A percentile compares a stretch with the other conserved stretches of the same genome.
phyloP scores from a whole-genome alignment of 2,329 filamentous ascomycete genomes.

The Monosporascus sp. region DNA sequence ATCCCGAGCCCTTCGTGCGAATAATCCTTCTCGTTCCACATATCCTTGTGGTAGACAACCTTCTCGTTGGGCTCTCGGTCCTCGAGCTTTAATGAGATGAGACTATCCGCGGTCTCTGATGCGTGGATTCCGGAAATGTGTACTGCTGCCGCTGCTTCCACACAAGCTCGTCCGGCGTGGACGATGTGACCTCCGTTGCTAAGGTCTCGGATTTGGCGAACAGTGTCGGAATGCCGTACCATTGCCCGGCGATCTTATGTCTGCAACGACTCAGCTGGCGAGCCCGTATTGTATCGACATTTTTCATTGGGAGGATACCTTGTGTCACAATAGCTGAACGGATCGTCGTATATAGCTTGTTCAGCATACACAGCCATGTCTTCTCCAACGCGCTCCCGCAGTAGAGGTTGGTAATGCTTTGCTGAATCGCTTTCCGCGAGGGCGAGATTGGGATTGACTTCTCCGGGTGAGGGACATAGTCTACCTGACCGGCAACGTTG shows the following conservation, averaged over 20 bases:
- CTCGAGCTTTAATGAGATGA: slow-evolving; percentile 35
- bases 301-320: slow-evolving; percentile 23
- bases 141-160: slow-evolving; percentile 46
- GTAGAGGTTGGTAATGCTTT: slow-evolving; percentile 38
- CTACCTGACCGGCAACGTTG: slow-evolving; percentile 21
- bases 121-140: slow-evolving; percentile 33
- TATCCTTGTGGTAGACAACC: slow-evolving; percentile 43
- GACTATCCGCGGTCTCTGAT: slow-evolving; percentile 32
- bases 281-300: no score
- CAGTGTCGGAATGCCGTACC: slow-evolving; percentile 41
- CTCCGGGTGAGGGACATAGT: slow-evolving; percentile 36
- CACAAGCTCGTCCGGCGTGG: slow-evolving; percentile 32
- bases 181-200: slow-evolving; percentile 35
- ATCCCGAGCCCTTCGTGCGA: slow-evolving; percentile 40
- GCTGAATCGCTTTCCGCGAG: slow-evolving; percentile 34
- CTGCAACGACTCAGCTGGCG: background rate
- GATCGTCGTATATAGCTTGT: slow-evolving; percentile 41
- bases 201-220: slow-evolving; percentile 34
- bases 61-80: slow-evolving; percentile 27
- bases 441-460: slow-evolving; percentile 26
- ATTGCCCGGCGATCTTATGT: slow-evolving; percentile 44
- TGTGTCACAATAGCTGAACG: slow-evolving; percentile 44
- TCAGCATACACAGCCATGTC: slow-evolving; percentile 45
- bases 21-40: slow-evolving; percentile 46
- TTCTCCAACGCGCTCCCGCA: slow-evolving; percentile 38